These are phyloP conservation scores for Diaporthe sp. DNA, from an alignment of 2,329 filamentous ascomycete species.

Conservation along the genomic window DNA sequence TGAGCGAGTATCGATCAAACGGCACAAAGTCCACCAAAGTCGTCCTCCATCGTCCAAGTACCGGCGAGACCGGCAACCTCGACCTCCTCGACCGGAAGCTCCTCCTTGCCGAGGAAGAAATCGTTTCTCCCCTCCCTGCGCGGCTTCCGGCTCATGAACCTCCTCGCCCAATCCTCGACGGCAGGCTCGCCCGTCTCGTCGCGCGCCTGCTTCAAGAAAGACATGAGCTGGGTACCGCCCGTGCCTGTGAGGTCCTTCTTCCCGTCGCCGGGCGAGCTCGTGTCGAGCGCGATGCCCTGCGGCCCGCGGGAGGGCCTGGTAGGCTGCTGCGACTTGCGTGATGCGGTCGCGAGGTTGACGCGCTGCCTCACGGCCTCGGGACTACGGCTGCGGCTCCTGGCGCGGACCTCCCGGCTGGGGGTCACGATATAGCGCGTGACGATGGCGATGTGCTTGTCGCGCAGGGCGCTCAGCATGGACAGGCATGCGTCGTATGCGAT, in stretches of 20 bases:
- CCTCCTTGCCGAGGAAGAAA: slow-evolving; percentile 69
- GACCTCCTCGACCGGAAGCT: slow-evolving; percentile 62
- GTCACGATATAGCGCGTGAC: slow-evolving; percentile 96
- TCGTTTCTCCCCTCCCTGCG: slow-evolving; percentile 65
- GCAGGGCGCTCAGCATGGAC: slow-evolving; percentile 75
- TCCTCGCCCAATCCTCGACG: slow-evolving; percentile 74
- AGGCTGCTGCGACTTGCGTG: slow-evolving; percentile 53
- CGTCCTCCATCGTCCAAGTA: slow-evolving; percentile 90
- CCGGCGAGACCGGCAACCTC: slow-evolving; percentile 80
- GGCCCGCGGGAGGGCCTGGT: slow-evolving; percentile 32
- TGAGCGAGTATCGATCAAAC: slow-evolving; percentile 53
- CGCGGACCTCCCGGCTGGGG: slow-evolving; percentile 82
- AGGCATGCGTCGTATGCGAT: slow-evolving; percentile 93
- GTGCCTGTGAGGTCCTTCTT: slow-evolving; percentile 83
- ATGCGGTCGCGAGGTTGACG: slow-evolving; percentile 75
- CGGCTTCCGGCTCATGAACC: slow-evolving; percentile 68
- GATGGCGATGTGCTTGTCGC: slow-evolving; percentile 96
- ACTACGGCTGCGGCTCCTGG: slow-evolving; percentile 71
- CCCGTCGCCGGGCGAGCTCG: slow-evolving; percentile 47
- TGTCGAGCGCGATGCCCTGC: slow-evolving; percentile 48
- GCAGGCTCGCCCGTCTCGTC: slow-evolving; percentile 96
- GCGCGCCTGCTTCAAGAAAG: slow-evolving; percentile 95
- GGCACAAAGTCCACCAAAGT: slow-evolving; percentile 74
- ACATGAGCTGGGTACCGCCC: slow-evolving; percentile 92
- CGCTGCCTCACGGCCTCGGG: slow-evolving; percentile 63